Percentiles rank a stretch among this genome's conserved stretches.
Evolutionary conservation across 257 asterid genomes (phyloP).

Genomic region (Solanum microdontum): DNA sequence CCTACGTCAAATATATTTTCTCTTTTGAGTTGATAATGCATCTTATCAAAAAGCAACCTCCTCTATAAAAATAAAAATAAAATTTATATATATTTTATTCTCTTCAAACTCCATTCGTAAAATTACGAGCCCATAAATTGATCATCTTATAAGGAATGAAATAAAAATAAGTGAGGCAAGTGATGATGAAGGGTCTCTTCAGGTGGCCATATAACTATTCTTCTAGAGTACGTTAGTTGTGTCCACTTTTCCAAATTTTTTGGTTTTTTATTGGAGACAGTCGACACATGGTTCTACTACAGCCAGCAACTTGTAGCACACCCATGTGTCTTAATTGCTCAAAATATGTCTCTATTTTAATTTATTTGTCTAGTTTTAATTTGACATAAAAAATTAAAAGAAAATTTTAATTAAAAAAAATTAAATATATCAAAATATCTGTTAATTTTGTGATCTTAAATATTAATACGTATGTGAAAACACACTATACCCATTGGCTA

Average conservation of each 20-base stretch:
- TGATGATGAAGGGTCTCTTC: not conserved
- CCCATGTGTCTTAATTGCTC: not conserved
- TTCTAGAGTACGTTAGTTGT: not conserved
- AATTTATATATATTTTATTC: not conserved
- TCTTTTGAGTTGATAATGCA: not conserved
- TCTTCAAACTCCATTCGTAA: accelerated
- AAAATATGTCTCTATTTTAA: not conserved
- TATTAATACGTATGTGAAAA: no score
- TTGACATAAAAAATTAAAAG: no score
- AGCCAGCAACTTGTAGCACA: not conserved
- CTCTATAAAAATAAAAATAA: not conserved
- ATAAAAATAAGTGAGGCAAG: not conserved
- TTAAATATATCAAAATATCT: no score
- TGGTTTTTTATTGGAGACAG: no score
- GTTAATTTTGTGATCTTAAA: no score
- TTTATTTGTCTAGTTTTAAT: no score
- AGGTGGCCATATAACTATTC: not conserved
- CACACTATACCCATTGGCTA: not conserved
- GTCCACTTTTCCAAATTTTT: not conserved
- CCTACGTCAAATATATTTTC: not conserved
- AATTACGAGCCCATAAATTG: no score
- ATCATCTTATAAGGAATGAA: no score
- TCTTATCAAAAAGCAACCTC: not conserved
- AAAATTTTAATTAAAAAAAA: no score
- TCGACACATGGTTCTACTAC: not conserved